Evolutionary conservation across 345 rosid species (phyloP), one percentile per base, ranked within the genome.

Genomic region (Eucalyptus marginata): DNA sequence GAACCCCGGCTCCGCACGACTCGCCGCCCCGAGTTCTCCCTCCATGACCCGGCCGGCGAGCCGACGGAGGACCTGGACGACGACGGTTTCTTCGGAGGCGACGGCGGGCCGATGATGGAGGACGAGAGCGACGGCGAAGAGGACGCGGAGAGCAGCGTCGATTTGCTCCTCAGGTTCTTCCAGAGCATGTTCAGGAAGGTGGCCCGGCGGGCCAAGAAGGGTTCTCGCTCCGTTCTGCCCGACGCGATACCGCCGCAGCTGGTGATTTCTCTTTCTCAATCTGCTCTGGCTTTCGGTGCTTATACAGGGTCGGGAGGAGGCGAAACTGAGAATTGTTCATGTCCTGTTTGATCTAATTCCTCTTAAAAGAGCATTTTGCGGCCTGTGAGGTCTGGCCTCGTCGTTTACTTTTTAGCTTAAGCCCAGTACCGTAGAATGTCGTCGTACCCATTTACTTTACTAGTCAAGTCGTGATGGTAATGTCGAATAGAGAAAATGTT

Each of bases 171-270:
- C 40, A 97, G 95, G 88, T 95, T 96, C 91, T 87, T 95, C 44
- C 93, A 92, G 80, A 93, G 96, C 86, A 91, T 94, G 98, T 94
- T 92, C 90, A 92, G 88, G 92, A 95, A 95, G 84, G 89, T 92
- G 84, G 96, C 97, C 1, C 94, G 92, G 84, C 96, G 97, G 29
- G 97, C 96, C 89, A 96, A 95, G 92, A 97, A 90, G 87, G 96
- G 97, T 31, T 93, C 96, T 13, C 96, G 95, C 33, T 92, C 96
- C 16, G 81, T 97, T 85, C 91, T 96, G 88, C 97, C 98, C 29
- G 56, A 93, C 13, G 95, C 93, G 4, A 94, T 97, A 80, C 95
- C 96, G 46, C 94, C 96, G 46, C 93, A 94, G 86, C 91, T 95
- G 92, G 97, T 96, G 92, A 93, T 86, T 58, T 81, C 36, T 51